Evolutionary conservation across 352 stramenopile genomes (phyloP), one percentile per base, ranked within the genome.

Genomic region (Globisporangium viniferum): DNA sequence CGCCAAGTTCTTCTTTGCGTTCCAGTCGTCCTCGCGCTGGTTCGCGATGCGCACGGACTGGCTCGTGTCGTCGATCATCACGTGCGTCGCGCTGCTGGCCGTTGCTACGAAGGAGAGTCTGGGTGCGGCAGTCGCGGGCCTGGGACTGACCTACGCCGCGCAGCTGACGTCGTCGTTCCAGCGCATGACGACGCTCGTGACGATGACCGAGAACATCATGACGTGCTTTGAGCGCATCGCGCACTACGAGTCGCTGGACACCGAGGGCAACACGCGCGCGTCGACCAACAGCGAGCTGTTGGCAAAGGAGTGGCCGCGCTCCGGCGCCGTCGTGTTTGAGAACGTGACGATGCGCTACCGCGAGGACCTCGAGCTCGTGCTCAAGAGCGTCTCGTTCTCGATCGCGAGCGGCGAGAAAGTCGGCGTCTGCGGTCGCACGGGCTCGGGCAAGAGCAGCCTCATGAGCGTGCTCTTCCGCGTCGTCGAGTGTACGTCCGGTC

Each of bases 191-290:
- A 82, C 88, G 53, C 94, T 95, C 75, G 84, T 82, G 10, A 91
- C 76, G 53, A 89, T 97, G 71, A 81, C 97, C 0, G 96, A 99
- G 66, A 95, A 92, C 41, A 86, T 94, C 64, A 98, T 98, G 81
- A 92, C 98, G 29, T 80, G 85, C 36, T 91, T 98, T 6, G 94
- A 98, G 72, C 72, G 79, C 10, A 64, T 86, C 39, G 62, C 67
- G 20, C 66, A 75, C 65, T 83, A 74, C 62, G 66, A 68, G 8
- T 49, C 65, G 14, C 68, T 79, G 6, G 69, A 79, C 31, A 51
- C 69, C 8, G 76, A 83, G 49, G 72, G 91, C 41, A 82, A 98
- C 59, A 61, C 57, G 14, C 46, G 57, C 35, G 93, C 84, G 9
- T 76, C 79, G 14, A 88, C 97, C 71, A 86, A 98, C 68, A 89